Evolutionary conservation across 139 green algal species (phyloP), one percentile per base, ranked within the genome.

Genomic region (Coccomyxa sp.): DNA sequence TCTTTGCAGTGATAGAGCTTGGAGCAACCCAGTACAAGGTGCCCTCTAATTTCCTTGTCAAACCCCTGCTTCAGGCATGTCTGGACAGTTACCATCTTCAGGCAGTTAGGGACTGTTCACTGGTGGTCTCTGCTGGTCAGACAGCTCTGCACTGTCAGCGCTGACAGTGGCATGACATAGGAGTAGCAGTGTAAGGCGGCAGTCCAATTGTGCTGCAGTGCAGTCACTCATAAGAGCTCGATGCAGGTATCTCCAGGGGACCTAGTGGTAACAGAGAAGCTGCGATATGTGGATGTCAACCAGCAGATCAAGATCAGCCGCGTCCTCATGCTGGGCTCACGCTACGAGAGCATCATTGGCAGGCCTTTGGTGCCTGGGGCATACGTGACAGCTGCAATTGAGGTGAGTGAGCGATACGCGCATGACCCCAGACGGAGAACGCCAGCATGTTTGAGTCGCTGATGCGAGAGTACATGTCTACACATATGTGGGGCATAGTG

Each of bases 1-100:
- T 87, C 14, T 95, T 92, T 84, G 90, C 89, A 7, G 87, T 95
- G 10, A 79, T 95, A 8, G 85, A 94, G 74, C 27, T 95, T 1
- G 84, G 88, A 39, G 78, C 82, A 38, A 88, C 89, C 34, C 91
- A 95, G 84, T 90, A 87, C 81, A 94, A 92, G 71, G 84, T 88
- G 0, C 34, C n/a, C 3, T 40, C 9, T 14, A n/a, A 22, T 35
- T n/a, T n/a, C n/a, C n/a, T n/a, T n/a, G n/a, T n/a, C n/a, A n/a
- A n/a, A n/a, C n/a, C n/a, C n/a, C n/a, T n/a, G n/a, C n/a, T n/a
- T n/a, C n/a, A n/a, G n/a, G n/a, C n/a, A n/a, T n/a, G n/a, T n/a
- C n/a, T n/a, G n/a, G n/a, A n/a, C n/a, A n/a, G n/a, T n/a, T n/a
- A n/a, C n/a, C n/a, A n/a, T n/a, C n/a, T n/a, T n/a, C n/a, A n/a